These are phyloP conservation scores for Paralagenidium karlingii DNA, from an alignment of 352 stramenopile genomes.

Conservation along the genomic window DNA sequence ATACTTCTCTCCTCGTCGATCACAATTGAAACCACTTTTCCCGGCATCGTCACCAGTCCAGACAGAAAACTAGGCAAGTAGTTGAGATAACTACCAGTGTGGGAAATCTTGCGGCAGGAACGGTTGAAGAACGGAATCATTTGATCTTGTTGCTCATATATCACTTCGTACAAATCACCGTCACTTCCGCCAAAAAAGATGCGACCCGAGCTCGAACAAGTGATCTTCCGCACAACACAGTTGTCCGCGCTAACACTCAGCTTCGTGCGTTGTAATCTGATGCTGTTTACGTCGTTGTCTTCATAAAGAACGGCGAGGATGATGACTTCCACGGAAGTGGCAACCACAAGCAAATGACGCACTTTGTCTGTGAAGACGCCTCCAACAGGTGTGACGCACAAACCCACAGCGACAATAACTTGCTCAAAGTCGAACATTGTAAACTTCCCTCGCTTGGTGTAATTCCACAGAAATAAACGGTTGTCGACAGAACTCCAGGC, in stretches of 20 bases:
- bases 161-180: slow-evolving; percentile 90
- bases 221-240: slow-evolving; percentile 86
- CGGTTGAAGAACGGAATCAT: slow-evolving; percentile 24
- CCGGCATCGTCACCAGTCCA: slow-evolving; percentile 59
- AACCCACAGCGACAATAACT: slow-evolving; percentile 85
- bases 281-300: slow-evolving; percentile 23
- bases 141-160: slow-evolving; percentile 44
- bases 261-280: slow-evolving; percentile 71
- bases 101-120: slow-evolving; percentile 87
- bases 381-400: slow-evolving; percentile 69
- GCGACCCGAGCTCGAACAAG: slow-evolving; percentile 70
- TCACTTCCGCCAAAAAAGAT: slow-evolving; percentile 96
- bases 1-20: slow-evolving; percentile 82
- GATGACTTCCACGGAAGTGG: slow-evolving; percentile 91
- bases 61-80: slow-evolving; percentile 69
- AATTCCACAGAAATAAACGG: slow-evolving; percentile 93
- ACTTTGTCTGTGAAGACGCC: slow-evolving; percentile 92
- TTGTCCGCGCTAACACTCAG: slow-evolving; percentile 90
- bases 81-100: slow-evolving; percentile 77
- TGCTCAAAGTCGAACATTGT: slow-evolving; percentile 87
- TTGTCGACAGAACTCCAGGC: slow-evolving; percentile 94
- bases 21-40: slow-evolving; percentile 79
- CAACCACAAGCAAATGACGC: slow-evolving; percentile 90
- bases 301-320: slow-evolving; percentile 84
- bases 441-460: slow-evolving; percentile 66